phyloP scores from a whole-genome alignment of 2,329 filamentous ascomycete genomes.

The Fusarium sp. region DNA sequence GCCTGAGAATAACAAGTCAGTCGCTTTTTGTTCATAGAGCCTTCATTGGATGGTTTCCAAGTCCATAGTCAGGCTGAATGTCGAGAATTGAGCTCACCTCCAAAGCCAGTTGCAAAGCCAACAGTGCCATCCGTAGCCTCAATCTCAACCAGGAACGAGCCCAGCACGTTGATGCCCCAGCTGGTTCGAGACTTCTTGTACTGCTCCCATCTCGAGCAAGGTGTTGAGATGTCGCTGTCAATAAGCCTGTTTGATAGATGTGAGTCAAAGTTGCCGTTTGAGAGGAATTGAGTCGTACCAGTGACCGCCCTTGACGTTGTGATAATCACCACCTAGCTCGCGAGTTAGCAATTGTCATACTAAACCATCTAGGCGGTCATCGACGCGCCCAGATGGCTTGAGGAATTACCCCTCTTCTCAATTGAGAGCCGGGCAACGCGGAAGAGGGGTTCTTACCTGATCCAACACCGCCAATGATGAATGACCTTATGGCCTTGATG shows the following conservation, averaged over 20 bases:
- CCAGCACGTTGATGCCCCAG: slow-evolving; percentile 96
- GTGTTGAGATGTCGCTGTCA: slow-evolving; percentile 91
- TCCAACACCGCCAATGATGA: slow-evolving; percentile 65
- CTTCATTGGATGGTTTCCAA: neutral
- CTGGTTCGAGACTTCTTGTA: slow-evolving; percentile 89
- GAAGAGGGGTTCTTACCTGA: slow-evolving; percentile 42
- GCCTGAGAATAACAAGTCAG: slow-evolving; percentile 56
- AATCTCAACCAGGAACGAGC: slow-evolving; percentile 91
- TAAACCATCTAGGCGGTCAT: neutral
- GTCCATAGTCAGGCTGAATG: neutral
- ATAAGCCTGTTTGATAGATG: slow-evolving; percentile 76
- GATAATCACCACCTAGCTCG: slow-evolving; percentile 79
- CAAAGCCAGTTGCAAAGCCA: slow-evolving; percentile 93
- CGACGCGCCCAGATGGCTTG: neutral
- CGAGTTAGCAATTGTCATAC: slow-evolving; percentile 4
- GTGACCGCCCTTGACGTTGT: slow-evolving; percentile 85
- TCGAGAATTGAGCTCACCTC: slow-evolving; percentile 62
- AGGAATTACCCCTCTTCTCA: neutral
- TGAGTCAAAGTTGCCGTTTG: slow-evolving; percentile 6
- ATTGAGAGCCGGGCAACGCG: neutral
- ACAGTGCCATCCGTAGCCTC: slow-evolving; percentile 92
- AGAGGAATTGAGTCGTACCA: slow-evolving; percentile 58
- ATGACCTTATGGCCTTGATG: slow-evolving; percentile 81
- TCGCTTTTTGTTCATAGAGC: neutral
- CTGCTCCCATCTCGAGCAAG: slow-evolving; percentile 89